Conservation (phyloP, 148 eudicot genomes). For the Rhododendron williamsianum region DNA sequence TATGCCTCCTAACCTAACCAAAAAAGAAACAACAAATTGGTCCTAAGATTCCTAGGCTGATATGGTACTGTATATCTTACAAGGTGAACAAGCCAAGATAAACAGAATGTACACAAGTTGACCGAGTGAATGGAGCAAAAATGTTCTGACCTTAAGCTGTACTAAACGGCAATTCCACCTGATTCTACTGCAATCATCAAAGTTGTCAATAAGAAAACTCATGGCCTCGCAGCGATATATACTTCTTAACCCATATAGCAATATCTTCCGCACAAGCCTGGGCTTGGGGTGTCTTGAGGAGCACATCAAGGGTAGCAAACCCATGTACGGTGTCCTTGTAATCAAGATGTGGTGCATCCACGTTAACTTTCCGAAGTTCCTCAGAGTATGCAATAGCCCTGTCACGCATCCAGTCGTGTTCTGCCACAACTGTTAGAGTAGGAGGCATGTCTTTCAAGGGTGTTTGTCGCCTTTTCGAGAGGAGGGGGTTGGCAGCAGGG, state of each 20-base stretch:
- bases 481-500: conserved; percentile 79
- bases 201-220: conserved; percentile 62
- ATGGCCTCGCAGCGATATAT: conserved; percentile 75
- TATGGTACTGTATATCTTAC: not conserved
- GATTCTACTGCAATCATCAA: not conserved
- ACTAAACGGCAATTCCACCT: not conserved
- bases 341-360: conserved; percentile 78
- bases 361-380: conserved; percentile 75
- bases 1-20: not conserved
- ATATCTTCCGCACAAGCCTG: conserved; percentile 84
- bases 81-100: not conserved
- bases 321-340: conserved; percentile 83
- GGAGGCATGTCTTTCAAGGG: conserved; percentile 76
- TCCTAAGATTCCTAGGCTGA: too few species aligned
- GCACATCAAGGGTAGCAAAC: conserved; percentile 82
- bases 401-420: conserved; percentile 91
- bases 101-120: not conserved
- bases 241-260: conserved; percentile 88
- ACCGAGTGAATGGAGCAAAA: not conserved
- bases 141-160: not conserved
- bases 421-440: conserved; percentile 75
- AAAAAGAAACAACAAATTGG: not conserved
- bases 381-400: conserved; percentile 82
- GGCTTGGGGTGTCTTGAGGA: conserved; percentile 76
- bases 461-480: conserved; percentile 24